Evolutionary conservation across 768 basidiomycete genomes (phyloP), one percentile per base, ranked within the genome.

Genomic region (Chiua virens): DNA sequence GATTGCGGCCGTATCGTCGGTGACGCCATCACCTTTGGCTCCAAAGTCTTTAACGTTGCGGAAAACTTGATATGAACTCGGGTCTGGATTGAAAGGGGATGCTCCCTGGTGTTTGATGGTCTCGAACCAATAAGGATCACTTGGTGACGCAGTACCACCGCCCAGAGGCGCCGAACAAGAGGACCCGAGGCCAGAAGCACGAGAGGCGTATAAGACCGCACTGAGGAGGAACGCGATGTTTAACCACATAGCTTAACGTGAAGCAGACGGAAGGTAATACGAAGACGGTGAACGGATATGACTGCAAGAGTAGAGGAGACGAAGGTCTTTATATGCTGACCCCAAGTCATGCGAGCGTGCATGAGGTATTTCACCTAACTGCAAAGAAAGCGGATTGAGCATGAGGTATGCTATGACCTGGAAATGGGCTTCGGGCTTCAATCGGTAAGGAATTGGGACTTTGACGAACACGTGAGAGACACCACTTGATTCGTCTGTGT

Each of bases 1-100:
- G 65, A 89, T 88, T 3, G 89, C 87, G 21, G 70, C 77, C 7
- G 89, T 88, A 56, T 91, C 89, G 59, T 91, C 89, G 6, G 82
- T 79, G 2, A 81, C 68, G 47, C 89, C 89, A 67, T 87, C 80
- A n/a, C 74, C 75, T 46, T 65, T 71, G 45, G 81, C 81, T 46
- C 81, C 75, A 52, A 71, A 78, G 48, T 76, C 73, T 53, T 86
- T 88, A 42, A 91, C 88, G 59, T 89, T 90, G 36, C 89, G 78
- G 66, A 87, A 89, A 14, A 89, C 86, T 43, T 81, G 72, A 64
- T 89, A 91, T 7, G 68, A 63, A 36, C 63, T 73, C 22, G 54
- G n/a, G 60, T 78, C 70, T 0, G 80, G 49, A 62, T 87, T 83
- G 67, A 78, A 85, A 5, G 88, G 80, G 1, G 88, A 73, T n/a